A percentile compares a stretch with the other conserved stretches of the same genome.
phyloP scores from a whole-genome alignment of 495 filamentous ascomycete genomes.

The Chaetomium fimeti region DNA sequence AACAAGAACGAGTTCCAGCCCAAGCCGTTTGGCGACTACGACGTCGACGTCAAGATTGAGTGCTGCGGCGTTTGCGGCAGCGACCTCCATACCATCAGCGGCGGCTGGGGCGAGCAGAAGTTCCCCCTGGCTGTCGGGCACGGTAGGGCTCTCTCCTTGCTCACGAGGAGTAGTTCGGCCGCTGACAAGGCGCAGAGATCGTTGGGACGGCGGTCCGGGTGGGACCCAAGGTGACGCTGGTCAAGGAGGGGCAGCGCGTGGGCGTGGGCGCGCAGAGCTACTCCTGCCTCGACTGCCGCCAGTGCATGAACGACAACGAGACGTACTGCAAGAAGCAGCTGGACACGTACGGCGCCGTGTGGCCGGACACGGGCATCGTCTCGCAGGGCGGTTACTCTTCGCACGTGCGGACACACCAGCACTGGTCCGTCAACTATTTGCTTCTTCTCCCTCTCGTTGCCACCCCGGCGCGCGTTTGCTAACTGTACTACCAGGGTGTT shows the following conservation, averaged over 20 bases:
- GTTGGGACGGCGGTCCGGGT: conserved; percentile 53
- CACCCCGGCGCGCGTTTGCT: background rate
- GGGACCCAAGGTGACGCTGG: conserved; percentile 55
- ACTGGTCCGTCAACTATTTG: conserved; percentile 41
- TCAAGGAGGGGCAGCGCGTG: conserved; percentile 56
- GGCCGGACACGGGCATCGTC: conserved; percentile 54
- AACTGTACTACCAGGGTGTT: conserved; percentile 53
- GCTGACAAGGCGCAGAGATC: conserved; percentile 38
- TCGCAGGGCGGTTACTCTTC: conserved; percentile 56
- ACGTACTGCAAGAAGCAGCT: conserved; percentile 56
- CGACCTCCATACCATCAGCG: conserved; percentile 57
- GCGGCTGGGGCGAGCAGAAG: conserved; percentile 55
- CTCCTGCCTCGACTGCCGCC: conserved; percentile 55
- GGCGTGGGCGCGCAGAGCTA: conserved; percentile 58
- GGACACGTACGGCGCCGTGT: conserved; percentile 57
- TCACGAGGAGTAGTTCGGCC: background rate
- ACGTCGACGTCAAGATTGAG: conserved; percentile 57
- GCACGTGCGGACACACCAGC: conserved; percentile 55
- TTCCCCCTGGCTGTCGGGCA: conserved; percentile 57
- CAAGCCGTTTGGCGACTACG: conserved; percentile 59
- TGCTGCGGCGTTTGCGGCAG: conserved; percentile 58
- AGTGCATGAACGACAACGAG: conserved; percentile 60
- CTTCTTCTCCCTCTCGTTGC: background rate
- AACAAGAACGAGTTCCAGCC: conserved; percentile 57
- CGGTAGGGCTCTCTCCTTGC: conserved; percentile 32